These are phyloP conservation scores for Fusarium cyanostomum DNA, from an alignment of 2,329 filamentous ascomycete genomes.

Conservation along the genomic window DNA sequence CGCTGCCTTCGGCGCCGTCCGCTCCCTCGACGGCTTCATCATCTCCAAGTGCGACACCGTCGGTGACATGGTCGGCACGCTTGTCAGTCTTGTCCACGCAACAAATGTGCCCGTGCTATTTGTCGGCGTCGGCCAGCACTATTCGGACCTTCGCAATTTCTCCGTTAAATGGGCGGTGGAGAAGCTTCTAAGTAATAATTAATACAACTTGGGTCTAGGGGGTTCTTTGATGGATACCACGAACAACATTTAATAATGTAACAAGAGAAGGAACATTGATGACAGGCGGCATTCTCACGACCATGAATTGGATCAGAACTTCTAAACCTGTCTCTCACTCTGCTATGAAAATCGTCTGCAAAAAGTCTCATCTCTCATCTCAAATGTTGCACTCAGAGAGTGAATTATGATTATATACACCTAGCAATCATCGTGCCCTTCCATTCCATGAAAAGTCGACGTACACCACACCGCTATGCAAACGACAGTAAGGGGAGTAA, in stretches of 20 bases:
- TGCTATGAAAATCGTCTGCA: neutral
- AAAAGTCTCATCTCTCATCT: constrained; percentile 2
- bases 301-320: neutral
- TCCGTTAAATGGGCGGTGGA: constrained; percentile 76
- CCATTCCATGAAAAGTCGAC: constrained; percentile 13
- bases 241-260: constrained; percentile 16
- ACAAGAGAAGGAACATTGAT: constrained; percentile 6
- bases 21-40: constrained; percentile 93
- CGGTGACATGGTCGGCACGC: constrained; percentile 96
- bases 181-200: constrained; percentile 66
- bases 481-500: constrained; percentile 22
- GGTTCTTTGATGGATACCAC: neutral
- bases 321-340: neutral
- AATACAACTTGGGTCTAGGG: constrained; percentile 22
- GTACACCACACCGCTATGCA: constrained; percentile 38
- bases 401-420: constrained; percentile 45
- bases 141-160: constrained; percentile 73
- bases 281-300: neutral
- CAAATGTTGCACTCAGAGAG: constrained; percentile 23
- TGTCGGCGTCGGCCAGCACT: constrained; percentile 78
- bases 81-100: constrained; percentile 97
- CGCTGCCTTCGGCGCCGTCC: constrained; percentile 82
- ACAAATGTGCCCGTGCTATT: constrained; percentile 97
- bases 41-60: constrained; percentile 99
- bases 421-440: constrained; percentile 25